Evolutionary conservation across 805 yeast genomes (phyloP), one percentile per base, ranked within the genome.

Genomic region (Candida michaelii): DNA sequence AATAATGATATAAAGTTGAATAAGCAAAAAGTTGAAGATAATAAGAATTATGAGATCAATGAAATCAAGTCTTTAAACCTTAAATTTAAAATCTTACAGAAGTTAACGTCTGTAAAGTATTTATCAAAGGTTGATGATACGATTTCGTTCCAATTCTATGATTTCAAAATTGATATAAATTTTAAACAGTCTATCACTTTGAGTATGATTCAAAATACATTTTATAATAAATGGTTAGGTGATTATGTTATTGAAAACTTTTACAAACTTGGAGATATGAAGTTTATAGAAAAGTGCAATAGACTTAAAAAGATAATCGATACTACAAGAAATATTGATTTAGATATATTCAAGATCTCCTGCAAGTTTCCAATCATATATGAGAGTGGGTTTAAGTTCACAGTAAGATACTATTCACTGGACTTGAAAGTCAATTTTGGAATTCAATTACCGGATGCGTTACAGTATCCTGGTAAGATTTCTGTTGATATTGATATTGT

Each of bases 311-410:
- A 32, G 10, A 17, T 36, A 44, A 13, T 61, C 58, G 62, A 53
- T 50, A 19, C 39, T 32, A 19, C 43, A 59, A 9, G 44, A 42
- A 30, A 29, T 36, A 16, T 47, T 61, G 74, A 69, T 44, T 27
- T 36, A 8, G 69, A 65, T 33, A 50, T 70, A 15, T 59, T 54
- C 50, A 57, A 53, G 38, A 46, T 66, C 2, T 52, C 63, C 1
- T 40, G 65, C 23, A 52, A 52, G 44, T 62, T 50, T 37, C 73
- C 73, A 0, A 34, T 64, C 2, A 14, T 37, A 2, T 27, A 40
- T 21, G 30, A 8, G 2, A 3, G 17, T 9, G 23, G 13, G 3
- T 10, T 11, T 10, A 16, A 12, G 12, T 40, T 40, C 16, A 16
- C 17, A 10, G 35, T 41, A 9, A 17, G 44, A 15, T 41, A 41